Percentiles rank a stretch among this genome's conserved stretches.
phyloP scores from a whole-genome alignment of 2,329 filamentous ascomycete species.

The Aspergillus fumigatus region DNA sequence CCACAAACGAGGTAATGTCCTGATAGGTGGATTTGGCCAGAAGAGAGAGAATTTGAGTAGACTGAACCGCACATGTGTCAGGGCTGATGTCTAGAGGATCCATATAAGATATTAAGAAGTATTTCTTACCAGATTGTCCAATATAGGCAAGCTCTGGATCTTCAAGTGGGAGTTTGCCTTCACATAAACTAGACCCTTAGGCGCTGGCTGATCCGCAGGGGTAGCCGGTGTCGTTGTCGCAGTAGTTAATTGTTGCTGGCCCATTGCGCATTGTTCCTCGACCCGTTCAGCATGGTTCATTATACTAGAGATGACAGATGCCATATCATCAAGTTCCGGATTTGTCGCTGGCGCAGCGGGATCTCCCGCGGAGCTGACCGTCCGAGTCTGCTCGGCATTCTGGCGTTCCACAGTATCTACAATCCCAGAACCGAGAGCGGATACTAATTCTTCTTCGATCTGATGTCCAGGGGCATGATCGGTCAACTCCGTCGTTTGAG shows the following conservation, averaged over 20 bases:
- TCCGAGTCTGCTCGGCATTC: constrained; percentile 19
- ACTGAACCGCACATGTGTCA: constrained; percentile 33
- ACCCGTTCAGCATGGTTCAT: constrained; percentile 41
- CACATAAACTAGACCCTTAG: constrained; percentile 34
- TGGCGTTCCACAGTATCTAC: constrained; percentile 23
- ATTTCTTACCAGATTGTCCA: constrained; percentile 55
- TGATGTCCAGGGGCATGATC: constrained; percentile 28
- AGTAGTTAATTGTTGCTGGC: constrained; percentile 27
- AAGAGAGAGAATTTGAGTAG: constrained; percentile 55
- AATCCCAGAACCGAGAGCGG: constrained; percentile 28
- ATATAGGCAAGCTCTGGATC: constrained; percentile 56
- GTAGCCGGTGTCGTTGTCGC: constrained; percentile 8
- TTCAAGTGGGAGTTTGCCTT: constrained; percentile 47
- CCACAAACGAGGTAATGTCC: constrained; percentile 55
- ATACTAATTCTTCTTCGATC: constrained; percentile 35
- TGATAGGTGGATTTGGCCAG: constrained; percentile 54
- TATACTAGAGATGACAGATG: constrained; percentile 39
- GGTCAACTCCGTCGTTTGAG: constrained; percentile 14
- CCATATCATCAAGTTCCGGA: constrained; percentile 32
- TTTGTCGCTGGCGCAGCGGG: constrained; percentile 17
- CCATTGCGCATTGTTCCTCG: constrained; percentile 36
- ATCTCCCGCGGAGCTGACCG: constrained; percentile 14
- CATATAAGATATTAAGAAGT: background rate
- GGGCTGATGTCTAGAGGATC: background rate
- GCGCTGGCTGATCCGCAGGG: constrained; percentile 22